Evolutionary conservation across 345 rosid species (phyloP).

Genomic region (Gossypium turneri): DNA sequence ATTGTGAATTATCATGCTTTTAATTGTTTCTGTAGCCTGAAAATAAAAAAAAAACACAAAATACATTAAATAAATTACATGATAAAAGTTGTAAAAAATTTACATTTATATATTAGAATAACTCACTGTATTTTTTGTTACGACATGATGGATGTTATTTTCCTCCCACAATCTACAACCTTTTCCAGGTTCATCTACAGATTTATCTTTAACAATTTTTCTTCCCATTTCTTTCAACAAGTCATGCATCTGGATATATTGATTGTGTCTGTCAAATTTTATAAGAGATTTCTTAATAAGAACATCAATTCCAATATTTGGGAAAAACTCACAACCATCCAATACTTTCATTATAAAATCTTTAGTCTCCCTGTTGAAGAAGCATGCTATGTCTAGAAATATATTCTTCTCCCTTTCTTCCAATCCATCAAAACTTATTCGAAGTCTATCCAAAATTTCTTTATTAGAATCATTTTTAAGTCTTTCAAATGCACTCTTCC

Average conservation of each 20-base stretch:
- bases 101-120: not conserved
- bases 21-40: conserved; percentile 17
- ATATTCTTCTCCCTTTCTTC: conserved; percentile 24
- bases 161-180: conserved; percentile 26
- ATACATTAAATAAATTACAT: too few relatives aligned
- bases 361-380: conserved; percentile 16
- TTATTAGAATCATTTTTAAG: conserved; percentile 22
- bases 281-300: conserved; percentile 32
- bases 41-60: not conserved
- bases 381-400: conserved; percentile 35
- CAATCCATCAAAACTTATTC: conserved; percentile 43
- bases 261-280: conserved; percentile 1
- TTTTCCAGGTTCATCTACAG: conserved; percentile 12
- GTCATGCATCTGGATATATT: conserved; percentile 60
- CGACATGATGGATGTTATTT: conserved; percentile 20
- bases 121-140: conserved; percentile 22
- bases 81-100: too few relatives aligned
- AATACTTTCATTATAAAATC: conserved; percentile 24
- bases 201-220: conserved; percentile 30
- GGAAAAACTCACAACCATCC: conserved; percentile 22
- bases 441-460: conserved; percentile 24
- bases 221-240: conserved; percentile 70
- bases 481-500: conserved; percentile 31
- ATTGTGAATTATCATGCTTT: conserved; percentile 16
- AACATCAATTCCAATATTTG: conserved; percentile 25